Conservation (phyloP, 768 basidiomycete species). For the Naganishia onofrii region DNA sequence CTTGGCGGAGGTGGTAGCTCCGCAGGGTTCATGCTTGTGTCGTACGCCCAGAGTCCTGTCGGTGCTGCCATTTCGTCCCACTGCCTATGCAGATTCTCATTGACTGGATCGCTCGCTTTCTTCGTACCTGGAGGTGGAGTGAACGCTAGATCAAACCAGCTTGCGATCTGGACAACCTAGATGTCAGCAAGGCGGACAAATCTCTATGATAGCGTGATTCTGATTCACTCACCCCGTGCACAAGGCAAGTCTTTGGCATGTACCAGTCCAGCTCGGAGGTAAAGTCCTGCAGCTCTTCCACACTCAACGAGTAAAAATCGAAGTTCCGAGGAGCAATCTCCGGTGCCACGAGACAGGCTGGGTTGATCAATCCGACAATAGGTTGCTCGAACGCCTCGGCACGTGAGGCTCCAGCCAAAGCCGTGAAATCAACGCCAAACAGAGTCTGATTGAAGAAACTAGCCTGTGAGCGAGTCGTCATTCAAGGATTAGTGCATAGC, state of each 20-base stretch:
- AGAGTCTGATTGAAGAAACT: constrained; percentile 50
- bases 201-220: neutral
- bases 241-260: constrained; percentile 41
- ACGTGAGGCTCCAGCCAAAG: constrained; percentile 38
- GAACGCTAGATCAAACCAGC: constrained; percentile 51
- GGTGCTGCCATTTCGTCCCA: constrained; percentile 38
- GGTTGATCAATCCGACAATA: constrained; percentile 49
- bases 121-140: constrained; percentile 34
- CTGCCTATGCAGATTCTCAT: constrained; percentile 32
- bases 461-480: constrained; percentile 32
- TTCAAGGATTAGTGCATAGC: neutral
- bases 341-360: constrained; percentile 39
- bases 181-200: constrained; percentile 6
- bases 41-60: constrained; percentile 36
- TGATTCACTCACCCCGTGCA: constrained; percentile 43
- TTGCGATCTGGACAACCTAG: constrained; percentile 42
- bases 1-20: constrained; percentile 41
- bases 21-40: constrained; percentile 39
- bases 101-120: constrained; percentile 14
- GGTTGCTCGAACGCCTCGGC: constrained; percentile 50
- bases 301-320: constrained; percentile 47
- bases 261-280: constrained; percentile 43
- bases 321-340: constrained; percentile 45
- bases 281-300: constrained; percentile 45
- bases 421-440: constrained; percentile 49